Conservation (phyloP, 176 grass and related monocot species). For the Miscanthus lutarioriparius region DNA sequence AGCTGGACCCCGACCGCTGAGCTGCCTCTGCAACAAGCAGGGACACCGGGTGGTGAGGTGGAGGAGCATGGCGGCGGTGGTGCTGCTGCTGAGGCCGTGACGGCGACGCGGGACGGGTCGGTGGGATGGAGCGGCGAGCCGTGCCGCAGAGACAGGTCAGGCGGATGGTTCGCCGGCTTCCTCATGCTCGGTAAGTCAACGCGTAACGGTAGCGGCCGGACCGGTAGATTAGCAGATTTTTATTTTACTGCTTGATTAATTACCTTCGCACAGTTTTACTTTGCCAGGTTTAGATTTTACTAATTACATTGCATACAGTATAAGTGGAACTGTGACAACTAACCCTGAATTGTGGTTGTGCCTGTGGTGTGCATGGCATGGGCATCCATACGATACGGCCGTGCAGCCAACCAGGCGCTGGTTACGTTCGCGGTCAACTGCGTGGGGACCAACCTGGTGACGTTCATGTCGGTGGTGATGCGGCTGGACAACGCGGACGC, state of each 20-base stretch:
- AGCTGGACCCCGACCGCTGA: not conserved
- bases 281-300: not conserved
- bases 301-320: not conserved
- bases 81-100: not conserved
- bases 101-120: slow-evolving; percentile 39
- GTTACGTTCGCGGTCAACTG: slow-evolving; percentile 65
- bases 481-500: slow-evolving; percentile 57
- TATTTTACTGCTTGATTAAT: not conserved
- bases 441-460: slow-evolving; percentile 58
- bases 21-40: not conserved
- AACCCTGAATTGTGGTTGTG: not conserved
- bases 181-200: slow-evolving; percentile 52
- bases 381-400: no score
- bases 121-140: slow-evolving; percentile 52
- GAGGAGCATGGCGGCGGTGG: not conserved
- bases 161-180: slow-evolving; percentile 49
- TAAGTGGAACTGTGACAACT: not conserved
- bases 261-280: not conserved
- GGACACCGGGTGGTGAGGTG: not conserved
- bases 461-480: slow-evolving; percentile 72
- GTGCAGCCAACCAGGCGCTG: slow-evolving; percentile 67
- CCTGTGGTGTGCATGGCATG: no score
- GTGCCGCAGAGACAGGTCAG: slow-evolving; percentile 41
- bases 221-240: not conserved
- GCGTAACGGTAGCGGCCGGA: not conserved